Evolutionary conservation across 176 grass and related monocot genomes (phyloP).

Genomic region (Musa schizocarpa): DNA sequence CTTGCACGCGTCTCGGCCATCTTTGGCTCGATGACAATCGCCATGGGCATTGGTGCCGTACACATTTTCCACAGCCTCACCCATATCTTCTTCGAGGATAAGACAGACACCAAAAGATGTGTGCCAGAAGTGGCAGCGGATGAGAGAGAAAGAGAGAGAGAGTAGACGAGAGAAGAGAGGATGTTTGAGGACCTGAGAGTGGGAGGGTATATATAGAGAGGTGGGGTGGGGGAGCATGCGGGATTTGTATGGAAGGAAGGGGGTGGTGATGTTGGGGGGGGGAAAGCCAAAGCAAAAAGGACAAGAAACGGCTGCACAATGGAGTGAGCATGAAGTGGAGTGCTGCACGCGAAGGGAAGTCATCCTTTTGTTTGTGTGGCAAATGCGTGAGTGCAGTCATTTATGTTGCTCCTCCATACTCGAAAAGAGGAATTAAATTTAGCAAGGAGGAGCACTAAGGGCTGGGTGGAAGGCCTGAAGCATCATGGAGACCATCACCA

Average conservation of each 20-base stretch:
- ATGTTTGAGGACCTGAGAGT: not conserved
- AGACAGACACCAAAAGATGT: not conserved
- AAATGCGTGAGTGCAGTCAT: not conserved
- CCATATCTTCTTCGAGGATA: not conserved
- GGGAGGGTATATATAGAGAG: not conserved
- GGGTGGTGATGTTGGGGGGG: not conserved
- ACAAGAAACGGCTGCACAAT: not conserved
- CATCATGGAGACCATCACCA: too few species aligned
- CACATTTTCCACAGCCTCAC: not conserved
- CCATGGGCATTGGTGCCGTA: not conserved
- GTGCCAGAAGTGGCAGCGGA: not conserved
- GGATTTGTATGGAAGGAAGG: not conserved
- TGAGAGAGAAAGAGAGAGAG: not conserved
- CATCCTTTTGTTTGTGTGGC: too few species aligned
- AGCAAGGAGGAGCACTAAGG: too few species aligned
- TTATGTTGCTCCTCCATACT: not conserved
- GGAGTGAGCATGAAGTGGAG: not conserved
- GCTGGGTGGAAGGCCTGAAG: too few species aligned
- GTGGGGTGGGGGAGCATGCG: not conserved
- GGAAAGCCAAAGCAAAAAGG: not conserved
- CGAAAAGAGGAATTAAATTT: too few species aligned
- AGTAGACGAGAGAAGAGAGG: not conserved
- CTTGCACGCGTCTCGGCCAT: conserved; percentile 15
- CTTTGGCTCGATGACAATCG: not conserved
- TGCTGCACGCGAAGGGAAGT: not conserved